Evolutionary conservation across 2,329 filamentous ascomycete genomes (phyloP).

Genomic region (Nigrospora sphaerica): DNA sequence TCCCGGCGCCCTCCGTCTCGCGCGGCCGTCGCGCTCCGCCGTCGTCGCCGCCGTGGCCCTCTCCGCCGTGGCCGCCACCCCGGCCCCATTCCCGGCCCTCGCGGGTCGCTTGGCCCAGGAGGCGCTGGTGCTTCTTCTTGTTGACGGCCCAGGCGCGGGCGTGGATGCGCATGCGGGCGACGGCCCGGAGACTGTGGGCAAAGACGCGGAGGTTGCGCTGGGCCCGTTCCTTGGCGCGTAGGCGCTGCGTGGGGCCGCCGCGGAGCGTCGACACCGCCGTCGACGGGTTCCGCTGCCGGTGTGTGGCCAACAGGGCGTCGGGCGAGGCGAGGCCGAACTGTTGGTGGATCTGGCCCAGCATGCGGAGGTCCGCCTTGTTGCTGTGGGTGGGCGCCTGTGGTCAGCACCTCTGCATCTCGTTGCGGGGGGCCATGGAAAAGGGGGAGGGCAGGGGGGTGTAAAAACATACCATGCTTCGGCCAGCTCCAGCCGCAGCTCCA

Average conservation of each 20-base stretch:
- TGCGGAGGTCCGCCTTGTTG: constrained; percentile 83
- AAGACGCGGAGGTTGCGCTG: constrained; percentile 33
- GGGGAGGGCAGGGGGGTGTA: constrained; percentile 2
- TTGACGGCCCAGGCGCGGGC: constrained; percentile 44
- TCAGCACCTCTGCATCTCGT: neutral
- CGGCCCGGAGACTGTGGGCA: constrained; percentile 41
- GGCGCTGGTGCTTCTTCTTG: constrained; percentile 27
- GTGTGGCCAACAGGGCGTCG: constrained; percentile 14
- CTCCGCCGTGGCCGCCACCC: neutral
- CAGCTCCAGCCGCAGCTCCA: constrained; percentile 72
- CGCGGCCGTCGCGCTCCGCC: too few species aligned
- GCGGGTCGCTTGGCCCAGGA: too few species aligned
- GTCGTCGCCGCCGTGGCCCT: too few species aligned
- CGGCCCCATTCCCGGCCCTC: neutral
- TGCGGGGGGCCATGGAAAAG: neutral
- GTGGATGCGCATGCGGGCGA: constrained; percentile 41
- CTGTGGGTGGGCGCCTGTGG: constrained; percentile 38
- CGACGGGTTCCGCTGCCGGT: neutral
- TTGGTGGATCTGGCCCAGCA: constrained; percentile 78
- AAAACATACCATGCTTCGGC: constrained; percentile 80
- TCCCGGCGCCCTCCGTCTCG: too few species aligned
- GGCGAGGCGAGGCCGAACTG: constrained; percentile 31
- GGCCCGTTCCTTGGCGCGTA: constrained; percentile 2
- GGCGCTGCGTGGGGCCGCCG: constrained; percentile 3
- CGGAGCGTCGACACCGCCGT: neutral